Evolutionary conservation across 495 filamentous ascomycete genomes (phyloP), one percentile per base, ranked within the genome.

Genomic region (Podospora appendiculata): DNA sequence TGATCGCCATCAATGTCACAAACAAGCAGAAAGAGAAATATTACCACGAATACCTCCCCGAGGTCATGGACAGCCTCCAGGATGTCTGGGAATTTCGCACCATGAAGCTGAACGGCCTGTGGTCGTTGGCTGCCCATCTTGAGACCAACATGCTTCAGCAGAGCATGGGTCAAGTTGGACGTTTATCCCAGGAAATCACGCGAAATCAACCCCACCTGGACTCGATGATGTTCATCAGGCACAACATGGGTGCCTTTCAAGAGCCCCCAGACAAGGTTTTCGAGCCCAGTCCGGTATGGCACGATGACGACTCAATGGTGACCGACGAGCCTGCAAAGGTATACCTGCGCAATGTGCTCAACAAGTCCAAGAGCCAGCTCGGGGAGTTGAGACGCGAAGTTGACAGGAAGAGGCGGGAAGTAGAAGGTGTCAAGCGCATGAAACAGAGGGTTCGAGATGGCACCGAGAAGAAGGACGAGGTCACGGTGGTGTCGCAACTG

Each of bases 21-120:
- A 99, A 99, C 70, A 91, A 89, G 67, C 83, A 95, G 61, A 97
- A 96, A 71, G 88, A 95, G 66, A 89, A 83, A 64, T 96, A 96
- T 70, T 99, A 90, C 60, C 83, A 97, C 64, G 90, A 96, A 75
- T 96, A 96, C 66, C 79, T 99, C 17, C 93, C 93, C 4, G 92
- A 96, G 53, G 64, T 99, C 34, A 73, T 99, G 58, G 89, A 99
- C 71, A 90, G 92, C 74, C 56, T 73, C 39, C 93, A 97, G 76
- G 88, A 94, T 51, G 81, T 99, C 40, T 90, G 89, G 39, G 90
- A 99, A 70, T 92, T 89, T 39, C 80, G 90, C 36, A 86, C 89
- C 18, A 63, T 78, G 36, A 90, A 86, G 65, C 66, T 97, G 48
- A 99, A 99, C 70, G 71, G 76, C 6, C 67, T 96, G 32, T 99